These are phyloP conservation scores for Talaromyces proteolyticus DNA, from an alignment of 495 filamentous ascomycete species.

Conservation along the genomic window DNA sequence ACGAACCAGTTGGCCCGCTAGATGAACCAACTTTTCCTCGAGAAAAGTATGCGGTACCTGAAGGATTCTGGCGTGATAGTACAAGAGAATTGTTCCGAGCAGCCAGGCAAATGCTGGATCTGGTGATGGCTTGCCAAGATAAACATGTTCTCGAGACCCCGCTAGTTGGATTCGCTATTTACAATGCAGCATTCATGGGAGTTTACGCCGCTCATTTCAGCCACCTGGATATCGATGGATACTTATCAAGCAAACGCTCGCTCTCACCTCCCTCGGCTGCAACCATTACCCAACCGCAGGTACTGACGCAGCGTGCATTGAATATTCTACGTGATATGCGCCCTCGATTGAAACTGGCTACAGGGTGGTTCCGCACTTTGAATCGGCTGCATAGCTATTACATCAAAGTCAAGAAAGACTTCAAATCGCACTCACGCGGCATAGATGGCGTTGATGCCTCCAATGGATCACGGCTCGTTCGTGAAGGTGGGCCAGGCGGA, in stretches of 20 bases:
- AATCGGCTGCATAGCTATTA: constrained; percentile 64
- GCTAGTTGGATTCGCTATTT: constrained; percentile 73
- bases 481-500: constrained; percentile 51
- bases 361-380: constrained; percentile 65
- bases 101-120: constrained; percentile 67
- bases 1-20: constrained; percentile 62
- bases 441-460: constrained; percentile 24
- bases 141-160: constrained; percentile 70
- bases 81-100: constrained; percentile 69
- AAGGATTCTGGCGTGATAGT: constrained; percentile 68
- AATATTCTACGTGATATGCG: constrained; percentile 59
- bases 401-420: constrained; percentile 56
- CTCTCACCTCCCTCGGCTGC: constrained; percentile 15
- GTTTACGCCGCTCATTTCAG: constrained; percentile 72
- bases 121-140: constrained; percentile 68
- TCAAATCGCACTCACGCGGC: constrained; percentile 38
- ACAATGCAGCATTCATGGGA: constrained; percentile 66
- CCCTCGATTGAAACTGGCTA: constrained; percentile 60
- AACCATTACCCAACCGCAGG: constrained; percentile 13
- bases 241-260: constrained; percentile 36
- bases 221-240: constrained; percentile 66
- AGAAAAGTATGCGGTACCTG: constrained; percentile 45
- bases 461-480: constrained; percentile 35
- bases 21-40: constrained; percentile 61
- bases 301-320: constrained; percentile 43